These are phyloP conservation scores for Phytophthora crassamura DNA, from an alignment of 352 stramenopile species.

Conservation along the genomic window DNA sequence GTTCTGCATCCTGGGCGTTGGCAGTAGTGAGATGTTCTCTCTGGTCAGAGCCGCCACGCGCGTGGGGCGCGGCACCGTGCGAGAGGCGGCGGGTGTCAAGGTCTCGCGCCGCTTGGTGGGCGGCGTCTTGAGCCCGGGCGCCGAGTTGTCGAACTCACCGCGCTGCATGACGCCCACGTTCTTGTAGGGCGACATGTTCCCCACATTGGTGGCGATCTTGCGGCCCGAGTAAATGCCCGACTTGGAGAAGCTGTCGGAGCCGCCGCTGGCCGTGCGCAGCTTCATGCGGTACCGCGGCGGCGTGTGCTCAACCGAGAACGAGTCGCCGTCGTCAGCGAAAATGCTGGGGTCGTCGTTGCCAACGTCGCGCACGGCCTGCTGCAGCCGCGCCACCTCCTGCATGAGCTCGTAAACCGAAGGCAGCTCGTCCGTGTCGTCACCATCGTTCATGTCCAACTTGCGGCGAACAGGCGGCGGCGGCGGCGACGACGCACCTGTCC, in stretches of 20 bases:
- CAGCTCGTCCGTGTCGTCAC: conserved; percentile 35
- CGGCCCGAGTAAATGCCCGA: conserved; percentile 37
- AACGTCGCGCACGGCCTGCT: conserved; percentile 54
- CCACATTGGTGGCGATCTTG: conserved; percentile 32
- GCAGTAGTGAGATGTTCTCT: conserved; percentile 83
- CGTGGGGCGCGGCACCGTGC: conserved; percentile 40
- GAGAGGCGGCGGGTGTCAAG: conserved; percentile 20
- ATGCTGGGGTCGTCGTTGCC: conserved; percentile 39
- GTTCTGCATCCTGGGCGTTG: conserved; percentile 49
- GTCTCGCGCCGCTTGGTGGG: conserved; percentile 33
- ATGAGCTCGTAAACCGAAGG: conserved; percentile 68
- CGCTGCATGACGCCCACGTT: conserved; percentile 26
- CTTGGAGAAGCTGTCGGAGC: conserved; percentile 33
- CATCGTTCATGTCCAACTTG: conserved; percentile 40
- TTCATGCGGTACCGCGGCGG: conserved; percentile 35
- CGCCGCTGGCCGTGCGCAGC: conserved; percentile 18
- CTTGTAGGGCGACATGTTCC: conserved; percentile 41
- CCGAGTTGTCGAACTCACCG: conserved; percentile 20
- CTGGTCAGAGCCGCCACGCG: conserved; percentile 76
- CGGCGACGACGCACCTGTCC: conserved; percentile 6
- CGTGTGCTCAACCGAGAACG: conserved; percentile 26
- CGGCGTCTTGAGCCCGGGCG: conserved; percentile 43
- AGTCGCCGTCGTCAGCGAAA: conserved; percentile 39
- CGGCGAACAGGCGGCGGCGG: conserved; percentile 24
- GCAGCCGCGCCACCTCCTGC: conserved; percentile 53